These are phyloP conservation scores for Aciculosporium take DNA, from an alignment of 2,329 filamentous ascomycete species.

Conservation along the genomic window DNA sequence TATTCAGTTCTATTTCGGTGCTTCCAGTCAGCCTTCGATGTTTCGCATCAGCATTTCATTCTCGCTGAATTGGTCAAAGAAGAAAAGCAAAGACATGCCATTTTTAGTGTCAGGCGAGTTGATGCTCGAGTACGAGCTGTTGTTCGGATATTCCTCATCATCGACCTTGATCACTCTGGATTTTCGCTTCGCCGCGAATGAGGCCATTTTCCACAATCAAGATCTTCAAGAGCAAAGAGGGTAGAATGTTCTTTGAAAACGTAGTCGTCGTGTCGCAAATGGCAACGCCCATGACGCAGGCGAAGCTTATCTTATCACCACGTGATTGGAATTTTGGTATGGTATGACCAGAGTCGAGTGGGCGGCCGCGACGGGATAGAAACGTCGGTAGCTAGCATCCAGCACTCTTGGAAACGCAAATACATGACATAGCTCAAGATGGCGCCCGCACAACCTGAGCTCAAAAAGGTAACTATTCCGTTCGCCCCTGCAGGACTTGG, in stretches of 20 bases:
- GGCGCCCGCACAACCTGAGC: conserved; percentile 96
- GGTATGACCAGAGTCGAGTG: conserved; percentile 9
- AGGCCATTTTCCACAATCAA: conserved; percentile 28
- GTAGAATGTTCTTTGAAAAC: neutral
- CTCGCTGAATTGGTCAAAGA: conserved; percentile 9
- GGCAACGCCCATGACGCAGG: conserved; percentile 1
- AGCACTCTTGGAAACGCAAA: conserved; percentile 1
- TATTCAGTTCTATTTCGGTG: conserved; percentile 17
- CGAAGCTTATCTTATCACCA: conserved; percentile 31
- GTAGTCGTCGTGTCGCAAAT: neutral
- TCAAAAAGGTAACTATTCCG: conserved; percentile 72
- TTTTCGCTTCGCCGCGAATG: conserved; percentile 48
- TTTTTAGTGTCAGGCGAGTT: conserved; percentile 16
- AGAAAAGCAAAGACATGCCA: conserved; percentile 21
- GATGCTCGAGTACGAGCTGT: conserved; percentile 8
- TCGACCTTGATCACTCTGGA: conserved; percentile 61
- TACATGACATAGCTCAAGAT: conserved; percentile 44
- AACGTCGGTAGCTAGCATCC: conserved; percentile 9
- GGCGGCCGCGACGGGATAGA: conserved; percentile 15
- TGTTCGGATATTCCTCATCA: conserved; percentile 45
- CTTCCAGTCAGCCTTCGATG: conserved; percentile 18
- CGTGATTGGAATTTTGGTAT: conserved; percentile 24
- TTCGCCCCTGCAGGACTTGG: neutral
- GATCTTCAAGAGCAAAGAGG: neutral
- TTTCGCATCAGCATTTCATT: conserved; percentile 17